phyloP scores from a whole-genome alignment of 108 stramenopile genomes.

The Skeletonema potamos region DNA sequence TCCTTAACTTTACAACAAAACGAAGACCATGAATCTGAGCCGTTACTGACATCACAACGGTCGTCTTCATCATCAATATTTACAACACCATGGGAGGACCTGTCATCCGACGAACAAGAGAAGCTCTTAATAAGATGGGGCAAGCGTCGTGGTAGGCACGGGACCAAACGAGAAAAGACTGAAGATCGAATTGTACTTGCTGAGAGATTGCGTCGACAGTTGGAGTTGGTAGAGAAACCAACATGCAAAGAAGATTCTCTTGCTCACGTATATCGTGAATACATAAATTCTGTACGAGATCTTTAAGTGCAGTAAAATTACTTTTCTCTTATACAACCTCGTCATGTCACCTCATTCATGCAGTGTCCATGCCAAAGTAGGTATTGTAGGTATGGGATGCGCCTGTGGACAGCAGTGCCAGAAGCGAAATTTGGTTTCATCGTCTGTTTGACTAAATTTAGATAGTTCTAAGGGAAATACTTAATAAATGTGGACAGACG shows the following conservation, averaged over 20 bases:
- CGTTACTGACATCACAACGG: not conserved
- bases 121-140: conserved; percentile 51
- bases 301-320: not conserved
- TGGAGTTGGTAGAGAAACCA: conserved; percentile 25
- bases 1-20: conserved; percentile 5
- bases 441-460: not conserved
- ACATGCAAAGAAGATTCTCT: not conserved
- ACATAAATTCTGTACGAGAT: not conserved
- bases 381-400: no score
- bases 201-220: conserved; percentile 59
- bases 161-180: conserved; percentile 53
- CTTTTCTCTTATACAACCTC: no score
- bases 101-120: conserved; percentile 20
- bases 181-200: conserved; percentile 68
- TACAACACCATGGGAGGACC: conserved; percentile 5
- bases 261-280: not conserved
- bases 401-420: not conserved
- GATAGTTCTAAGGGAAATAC: not conserved
- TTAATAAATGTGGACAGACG: not conserved
- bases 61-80: not conserved
- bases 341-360: no score
- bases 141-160: conserved; percentile 34
- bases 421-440: not conserved
- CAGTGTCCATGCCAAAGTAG: no score
- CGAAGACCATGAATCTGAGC: not conserved